A percentile compares a stretch with the other conserved stretches of the same genome.
Evolutionary conservation across 257 asterid species (phyloP).

Genomic region (Cynanchum wilfordii): DNA sequence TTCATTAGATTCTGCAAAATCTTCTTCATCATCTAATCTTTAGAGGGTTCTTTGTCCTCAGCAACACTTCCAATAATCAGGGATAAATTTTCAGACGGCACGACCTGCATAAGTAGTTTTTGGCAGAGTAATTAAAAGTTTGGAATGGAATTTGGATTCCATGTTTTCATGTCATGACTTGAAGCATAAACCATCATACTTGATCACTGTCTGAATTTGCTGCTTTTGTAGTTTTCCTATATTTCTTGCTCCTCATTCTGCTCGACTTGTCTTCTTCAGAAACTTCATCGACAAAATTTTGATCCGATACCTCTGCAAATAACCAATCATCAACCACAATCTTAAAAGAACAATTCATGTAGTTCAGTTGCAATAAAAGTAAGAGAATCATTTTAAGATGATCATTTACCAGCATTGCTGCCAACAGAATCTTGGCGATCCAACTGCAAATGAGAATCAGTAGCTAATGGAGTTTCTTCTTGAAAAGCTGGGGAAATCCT

Average conservation of each 20-base stretch:
- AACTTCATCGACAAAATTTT: conserved; percentile 56
- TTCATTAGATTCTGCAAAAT: too few relatives aligned
- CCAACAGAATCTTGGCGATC: conserved; percentile 22
- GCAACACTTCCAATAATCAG: conserved; percentile 14
- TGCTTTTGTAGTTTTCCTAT: conserved; percentile 24
- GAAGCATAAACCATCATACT: conserved; percentile 18
- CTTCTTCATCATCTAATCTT: conserved; percentile 12
- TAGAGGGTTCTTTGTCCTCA: conserved; percentile 16
- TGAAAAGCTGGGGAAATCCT: conserved; percentile 25
- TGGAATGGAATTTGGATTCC: neutral
- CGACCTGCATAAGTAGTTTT: conserved; percentile 32
- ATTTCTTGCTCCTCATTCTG: conserved; percentile 22
- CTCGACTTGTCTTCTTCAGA: conserved; percentile 32
- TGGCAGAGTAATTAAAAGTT: neutral
- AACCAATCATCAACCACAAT: neutral
- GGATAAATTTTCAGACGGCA: conserved; percentile 26
- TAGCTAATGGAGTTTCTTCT: conserved; percentile 14
- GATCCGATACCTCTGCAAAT: conserved; percentile 52
- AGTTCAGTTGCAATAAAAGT: neutral
- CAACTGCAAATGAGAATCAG: conserved; percentile 14
- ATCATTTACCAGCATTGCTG: conserved; percentile 39
- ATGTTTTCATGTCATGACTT: neutral
- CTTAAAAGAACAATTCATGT: neutral
- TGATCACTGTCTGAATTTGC: conserved; percentile 34
- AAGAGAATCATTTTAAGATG: neutral